phyloP scores from a whole-genome alignment of 192 early-diverging fungal species.

The Geosiphon pyriformis region DNA sequence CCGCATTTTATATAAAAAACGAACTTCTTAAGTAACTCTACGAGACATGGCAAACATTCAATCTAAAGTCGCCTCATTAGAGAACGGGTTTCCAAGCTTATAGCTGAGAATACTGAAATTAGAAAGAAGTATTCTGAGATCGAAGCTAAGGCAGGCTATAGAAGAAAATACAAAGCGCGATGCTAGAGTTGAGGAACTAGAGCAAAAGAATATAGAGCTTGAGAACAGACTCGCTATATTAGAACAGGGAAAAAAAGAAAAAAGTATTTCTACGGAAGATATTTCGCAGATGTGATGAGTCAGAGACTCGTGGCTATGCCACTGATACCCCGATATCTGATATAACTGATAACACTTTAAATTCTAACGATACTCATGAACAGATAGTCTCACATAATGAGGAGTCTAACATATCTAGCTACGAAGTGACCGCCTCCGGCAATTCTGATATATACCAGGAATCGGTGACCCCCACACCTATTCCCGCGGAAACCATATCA shows the following conservation, averaged over 20 bases:
- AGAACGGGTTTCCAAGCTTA: conserved; percentile 17
- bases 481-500: conserved; percentile 14
- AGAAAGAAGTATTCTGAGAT: conserved; percentile 7
- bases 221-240: conserved; percentile 16
- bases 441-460: conserved; percentile 16
- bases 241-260: conserved; percentile 21
- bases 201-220: conserved; percentile 22
- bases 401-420: conserved; percentile 8
- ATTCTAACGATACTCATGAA: conserved; percentile 15
- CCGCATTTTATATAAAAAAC: conserved; percentile 9
- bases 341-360: conserved; percentile 20
- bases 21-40: conserved; percentile 2
- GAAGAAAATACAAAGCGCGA: conserved; percentile 15
- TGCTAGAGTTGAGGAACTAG: conserved; percentile 17
- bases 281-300: conserved; percentile 5
- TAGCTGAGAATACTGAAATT: conserved; percentile 13
- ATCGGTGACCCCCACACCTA: conserved; percentile 15
- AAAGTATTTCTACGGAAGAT: conserved; percentile 8
- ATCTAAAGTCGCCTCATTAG: conserved; percentile 17
- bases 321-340: conserved; percentile 17
- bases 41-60: conserved; percentile 10
- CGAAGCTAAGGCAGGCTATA: conserved; percentile 8
- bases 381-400: conserved; percentile 13
- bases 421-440: conserved; percentile 9
- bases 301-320: conserved; percentile 20